These are phyloP conservation scores for Trichoderma sp. DNA, from an alignment of 2,329 filamentous ascomycete genomes.

Conservation along the genomic window DNA sequence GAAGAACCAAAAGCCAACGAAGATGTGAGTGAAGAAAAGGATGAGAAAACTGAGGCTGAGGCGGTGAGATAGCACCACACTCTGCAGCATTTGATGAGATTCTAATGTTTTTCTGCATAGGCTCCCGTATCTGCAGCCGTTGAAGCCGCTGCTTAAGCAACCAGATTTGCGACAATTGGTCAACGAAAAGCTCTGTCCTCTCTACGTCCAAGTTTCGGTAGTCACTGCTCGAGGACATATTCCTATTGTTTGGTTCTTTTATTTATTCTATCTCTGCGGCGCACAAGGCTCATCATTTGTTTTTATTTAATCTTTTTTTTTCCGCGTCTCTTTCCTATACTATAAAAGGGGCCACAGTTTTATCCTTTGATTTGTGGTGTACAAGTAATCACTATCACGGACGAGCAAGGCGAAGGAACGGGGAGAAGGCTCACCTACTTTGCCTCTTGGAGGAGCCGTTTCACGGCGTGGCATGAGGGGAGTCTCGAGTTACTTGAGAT, in stretches of 20 bases:
- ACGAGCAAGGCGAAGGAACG: neutral
- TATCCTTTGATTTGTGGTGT: constrained; percentile 16
- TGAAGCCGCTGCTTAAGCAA: constrained; percentile 37
- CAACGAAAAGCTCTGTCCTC: neutral
- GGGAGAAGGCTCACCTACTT: neutral
- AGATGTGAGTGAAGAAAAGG: constrained; percentile 24
- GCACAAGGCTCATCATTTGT: constrained; percentile 17
- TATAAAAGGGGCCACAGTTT: constrained; percentile 18
- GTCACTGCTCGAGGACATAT: neutral
- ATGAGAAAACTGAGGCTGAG: constrained; percentile 28
- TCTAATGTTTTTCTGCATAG: constrained; percentile 19
- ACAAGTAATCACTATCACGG: constrained; percentile 12
- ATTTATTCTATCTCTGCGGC: constrained; percentile 17
- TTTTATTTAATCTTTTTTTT: constrained; percentile 22
- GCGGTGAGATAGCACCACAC: constrained; percentile 9
- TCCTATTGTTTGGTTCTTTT: constrained; percentile 11
- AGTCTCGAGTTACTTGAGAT: neutral
- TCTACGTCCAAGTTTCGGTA: neutral
- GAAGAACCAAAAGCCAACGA: constrained; percentile 23
- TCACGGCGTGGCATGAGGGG: neutral
- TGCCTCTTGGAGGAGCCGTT: neutral
- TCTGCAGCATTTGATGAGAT: constrained; percentile 5
- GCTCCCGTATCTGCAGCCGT: constrained; percentile 35
- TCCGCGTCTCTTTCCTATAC: constrained; percentile 21
- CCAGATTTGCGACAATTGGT: neutral